Evolutionary conservation across 768 basidiomycete genomes (phyloP), one percentile per base, ranked within the genome.

Genomic region (Russula griseocarnosa): DNA sequence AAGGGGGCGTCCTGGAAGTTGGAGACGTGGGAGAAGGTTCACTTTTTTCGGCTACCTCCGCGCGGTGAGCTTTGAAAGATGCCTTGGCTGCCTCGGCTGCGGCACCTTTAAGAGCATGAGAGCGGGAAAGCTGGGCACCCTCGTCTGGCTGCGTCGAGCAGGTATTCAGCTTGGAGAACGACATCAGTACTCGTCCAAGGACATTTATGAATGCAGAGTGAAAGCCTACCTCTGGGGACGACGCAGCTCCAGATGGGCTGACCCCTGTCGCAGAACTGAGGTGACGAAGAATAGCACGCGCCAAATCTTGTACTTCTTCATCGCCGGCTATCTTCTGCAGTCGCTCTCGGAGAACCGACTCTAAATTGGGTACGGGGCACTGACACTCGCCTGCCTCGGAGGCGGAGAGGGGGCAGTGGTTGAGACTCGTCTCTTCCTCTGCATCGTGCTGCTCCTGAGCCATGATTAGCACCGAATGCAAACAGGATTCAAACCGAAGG

Each of bases 41-140:
- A 1, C 26, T 32, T 34, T 42, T 49, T 49, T 57, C 60, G 18
- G 36, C 18, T 11, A 26, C 24, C 8, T 59, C 50, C 11, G 58
- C 60, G 11, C 68, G 66, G 47, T 69, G 66, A n/a, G 68, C 53
- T n/a, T 47, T 52, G 63, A 63, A 69, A 6, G 55, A 58, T 5
- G 53, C 52, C 58, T 67, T 63, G 1, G 44, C 62, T 0, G 57
- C 46, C 26, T 55, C 68, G 6, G 68, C 68, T 8, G 59, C 24
- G 9, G 40, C 16, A 22, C 68, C 66, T 34, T 60, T 58, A 3
- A 67, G 42, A 5, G 62, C 58, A 49, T 53, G 42, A 18, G 59
- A 52, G 34, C 68, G 68, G 6, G 22, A 50, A 24, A 67, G 62
- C 16, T 65, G 34, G 26, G 60, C 52, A 36, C 66, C 63, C 20